phyloP scores from a whole-genome alignment of 768 basidiomycete genomes.

The Auriculariales sp. region DNA sequence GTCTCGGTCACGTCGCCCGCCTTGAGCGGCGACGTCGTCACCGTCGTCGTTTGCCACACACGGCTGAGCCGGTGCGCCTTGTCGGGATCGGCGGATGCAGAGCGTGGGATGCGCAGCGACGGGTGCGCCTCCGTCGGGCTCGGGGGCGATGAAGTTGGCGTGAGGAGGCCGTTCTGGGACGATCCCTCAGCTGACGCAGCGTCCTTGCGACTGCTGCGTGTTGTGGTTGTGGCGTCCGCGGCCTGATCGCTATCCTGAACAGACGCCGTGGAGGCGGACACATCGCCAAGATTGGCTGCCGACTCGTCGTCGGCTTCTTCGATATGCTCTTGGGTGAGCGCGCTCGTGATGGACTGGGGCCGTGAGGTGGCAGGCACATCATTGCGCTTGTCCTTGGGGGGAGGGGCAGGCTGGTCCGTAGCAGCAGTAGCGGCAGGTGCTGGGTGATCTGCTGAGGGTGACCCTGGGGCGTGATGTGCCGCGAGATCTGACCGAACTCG shows the following conservation, averaged over 20 bases:
- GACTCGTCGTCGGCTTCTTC: slow-evolving; percentile 1
- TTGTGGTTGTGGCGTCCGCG: slow-evolving; percentile 9
- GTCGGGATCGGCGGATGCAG: slow-evolving; percentile 71
- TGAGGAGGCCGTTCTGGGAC: slow-evolving; percentile 12
- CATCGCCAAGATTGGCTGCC: not conserved
- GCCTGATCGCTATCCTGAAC: slow-evolving; percentile 13
- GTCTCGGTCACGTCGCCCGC: slow-evolving; percentile 3
- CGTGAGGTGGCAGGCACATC: not conserved
- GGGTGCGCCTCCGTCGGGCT: slow-evolving; percentile 12
- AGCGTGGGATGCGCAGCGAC: slow-evolving; percentile 42
- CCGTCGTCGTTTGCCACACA: slow-evolving; percentile 38
- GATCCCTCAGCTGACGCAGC: not conserved
- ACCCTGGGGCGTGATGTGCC: slow-evolving; percentile 32
- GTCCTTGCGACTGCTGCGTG: slow-evolving; percentile 7
- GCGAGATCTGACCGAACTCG: slow-evolving; percentile 75
- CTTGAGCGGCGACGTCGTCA: slow-evolving; percentile 8
- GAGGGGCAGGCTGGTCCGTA: slow-evolving; percentile 5
- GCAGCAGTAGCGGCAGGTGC: not conserved
- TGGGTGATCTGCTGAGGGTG: not conserved
- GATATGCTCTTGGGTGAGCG: not conserved
- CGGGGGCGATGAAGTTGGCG: slow-evolving; percentile 24
- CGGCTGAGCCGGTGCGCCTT: slow-evolving; percentile 44
- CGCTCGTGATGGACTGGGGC: not conserved
- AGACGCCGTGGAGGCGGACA: not conserved
- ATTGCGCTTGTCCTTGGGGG: slow-evolving; percentile 11